phyloP scores from a whole-genome alignment of 2,329 filamentous ascomycete genomes.

The Aspergillus fructus region DNA sequence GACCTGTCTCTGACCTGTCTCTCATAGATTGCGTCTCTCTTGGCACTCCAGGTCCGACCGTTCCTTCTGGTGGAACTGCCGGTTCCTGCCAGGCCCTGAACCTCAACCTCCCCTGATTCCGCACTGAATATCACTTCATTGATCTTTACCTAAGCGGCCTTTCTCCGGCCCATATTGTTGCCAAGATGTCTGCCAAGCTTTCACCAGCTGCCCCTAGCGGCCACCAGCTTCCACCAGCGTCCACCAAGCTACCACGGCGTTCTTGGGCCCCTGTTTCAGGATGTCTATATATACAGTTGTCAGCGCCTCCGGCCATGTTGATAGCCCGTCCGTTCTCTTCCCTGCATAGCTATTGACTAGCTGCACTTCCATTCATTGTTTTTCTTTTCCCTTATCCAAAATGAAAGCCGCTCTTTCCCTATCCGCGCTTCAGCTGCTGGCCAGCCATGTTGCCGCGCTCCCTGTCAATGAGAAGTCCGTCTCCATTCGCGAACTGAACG shows the following conservation, averaged over 20 bases:
- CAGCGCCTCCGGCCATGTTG: background rate
- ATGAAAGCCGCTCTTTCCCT: conserved; percentile 17
- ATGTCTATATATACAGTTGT: background rate
- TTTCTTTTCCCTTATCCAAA: background rate
- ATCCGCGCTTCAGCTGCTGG: conserved; percentile 18
- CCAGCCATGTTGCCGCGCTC: conserved; percentile 13
- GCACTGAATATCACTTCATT: no score
- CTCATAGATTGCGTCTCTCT: background rate
- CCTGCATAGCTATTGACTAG: conserved; percentile 9
- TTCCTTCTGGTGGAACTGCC: no score
- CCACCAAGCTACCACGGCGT: no score
- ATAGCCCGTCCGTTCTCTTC: background rate
- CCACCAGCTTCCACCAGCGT: no score
- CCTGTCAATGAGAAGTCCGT: background rate
- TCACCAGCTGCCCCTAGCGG: no score
- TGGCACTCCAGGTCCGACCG: background rate
- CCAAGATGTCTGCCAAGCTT: no score
- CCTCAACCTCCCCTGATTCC: background rate
- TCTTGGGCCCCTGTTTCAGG: background rate
- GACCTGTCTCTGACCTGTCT: background rate
- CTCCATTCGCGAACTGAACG: background rate
- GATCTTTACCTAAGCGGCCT: background rate
- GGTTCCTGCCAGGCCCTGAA: no score
- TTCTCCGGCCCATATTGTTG: background rate
- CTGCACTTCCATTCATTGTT: background rate